Percentiles rank a stretch among this genome's conserved stretches.
These are phyloP conservation scores for Grosmannia huntii DNA, from an alignment of 2,329 filamentous ascomycete genomes.

Conservation along the genomic window DNA sequence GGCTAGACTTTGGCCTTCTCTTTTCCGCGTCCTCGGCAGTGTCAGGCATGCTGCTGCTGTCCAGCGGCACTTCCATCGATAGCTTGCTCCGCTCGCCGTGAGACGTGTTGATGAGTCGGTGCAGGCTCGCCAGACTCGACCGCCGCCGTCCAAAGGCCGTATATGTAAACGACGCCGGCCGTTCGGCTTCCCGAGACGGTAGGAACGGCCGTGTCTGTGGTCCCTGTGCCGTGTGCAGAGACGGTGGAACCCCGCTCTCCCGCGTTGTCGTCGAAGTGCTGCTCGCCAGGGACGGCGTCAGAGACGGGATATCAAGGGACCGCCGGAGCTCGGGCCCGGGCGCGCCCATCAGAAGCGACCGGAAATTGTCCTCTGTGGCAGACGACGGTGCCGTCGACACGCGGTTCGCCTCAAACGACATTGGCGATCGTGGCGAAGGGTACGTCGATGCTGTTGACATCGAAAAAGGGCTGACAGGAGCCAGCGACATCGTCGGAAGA, in stretches of 20 bases:
- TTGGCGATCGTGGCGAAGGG: slow-evolving; percentile 55
- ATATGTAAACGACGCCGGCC: slow-evolving; percentile 49
- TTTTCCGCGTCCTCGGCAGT: slow-evolving; percentile 33
- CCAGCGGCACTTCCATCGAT: slow-evolving; percentile 51
- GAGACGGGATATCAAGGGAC: slow-evolving; percentile 58
- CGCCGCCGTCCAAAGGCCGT: slow-evolving; percentile 55
- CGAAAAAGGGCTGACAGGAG: slow-evolving; percentile 52
- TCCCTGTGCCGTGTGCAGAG: slow-evolving; percentile 22
- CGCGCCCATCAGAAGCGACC: slow-evolving; percentile 60
- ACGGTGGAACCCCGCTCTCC: slow-evolving; percentile 42
- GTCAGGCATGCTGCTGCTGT: slow-evolving; percentile 19
- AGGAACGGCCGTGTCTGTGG: slow-evolving; percentile 34
- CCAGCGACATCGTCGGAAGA: slow-evolving; percentile 25
- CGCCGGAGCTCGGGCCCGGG: slow-evolving; percentile 59
- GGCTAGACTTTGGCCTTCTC: slow-evolving; percentile 46
- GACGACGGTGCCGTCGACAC: slow-evolving; percentile 68
- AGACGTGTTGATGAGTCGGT: slow-evolving; percentile 60
- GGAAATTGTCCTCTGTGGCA: slow-evolving; percentile 53
- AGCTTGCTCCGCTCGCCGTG: slow-evolving; percentile 66
- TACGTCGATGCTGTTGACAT: slow-evolving; percentile 47
- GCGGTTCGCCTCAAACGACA: slow-evolving; percentile 59
- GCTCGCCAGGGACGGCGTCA: slow-evolving; percentile 62
- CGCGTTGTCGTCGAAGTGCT: slow-evolving; percentile 67
- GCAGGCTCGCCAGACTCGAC: slow-evolving; percentile 64
- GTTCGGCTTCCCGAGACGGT: slow-evolving; percentile 35